Evolutionary conservation across 805 yeast genomes (phyloP).

Genomic region (Tetrapisispora fleetii): DNA sequence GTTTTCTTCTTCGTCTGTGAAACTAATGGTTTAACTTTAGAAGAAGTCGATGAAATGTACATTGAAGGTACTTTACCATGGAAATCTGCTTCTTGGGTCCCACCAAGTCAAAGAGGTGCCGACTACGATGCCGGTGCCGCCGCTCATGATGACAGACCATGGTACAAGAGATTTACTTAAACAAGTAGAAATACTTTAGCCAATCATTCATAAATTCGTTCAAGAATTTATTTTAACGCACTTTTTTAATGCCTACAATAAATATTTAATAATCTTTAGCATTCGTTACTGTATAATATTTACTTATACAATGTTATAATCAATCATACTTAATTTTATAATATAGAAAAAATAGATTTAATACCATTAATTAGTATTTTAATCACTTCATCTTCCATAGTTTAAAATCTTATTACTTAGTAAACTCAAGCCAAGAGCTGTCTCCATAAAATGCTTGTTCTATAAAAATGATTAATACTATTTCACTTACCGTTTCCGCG

Average conservation of each 20-base stretch:
- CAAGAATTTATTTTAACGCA: not conserved
- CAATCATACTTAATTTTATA: not conserved
- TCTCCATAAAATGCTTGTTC: too few relatives aligned
- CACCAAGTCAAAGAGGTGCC: conserved; percentile 32
- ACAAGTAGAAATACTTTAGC: not conserved
- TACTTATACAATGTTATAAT: not conserved
- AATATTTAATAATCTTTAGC: not conserved
- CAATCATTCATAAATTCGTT: not conserved
- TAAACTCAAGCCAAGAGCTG: too few relatives aligned
- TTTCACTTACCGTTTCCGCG: too few relatives aligned
- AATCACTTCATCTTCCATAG: too few relatives aligned
- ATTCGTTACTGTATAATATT: not conserved
- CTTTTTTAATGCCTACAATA: not conserved
- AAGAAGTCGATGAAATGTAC: conserved; percentile 61
- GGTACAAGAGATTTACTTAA: conserved; percentile 11
- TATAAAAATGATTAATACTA: too few relatives aligned
- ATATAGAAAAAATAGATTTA: too few relatives aligned
- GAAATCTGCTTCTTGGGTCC: conserved; percentile 41
- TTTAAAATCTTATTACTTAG: too few relatives aligned
- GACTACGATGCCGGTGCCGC: conserved; percentile 16
- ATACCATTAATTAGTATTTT: not conserved
- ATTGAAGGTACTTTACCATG: conserved; percentile 32
- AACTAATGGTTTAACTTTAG: conserved; percentile 69
- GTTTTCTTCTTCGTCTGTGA: conserved; percentile 62
- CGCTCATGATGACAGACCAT: conserved; percentile 16